phyloP scores from a whole-genome alignment of 768 basidiomycete species.

The Lepiota brunneoincarnata region DNA sequence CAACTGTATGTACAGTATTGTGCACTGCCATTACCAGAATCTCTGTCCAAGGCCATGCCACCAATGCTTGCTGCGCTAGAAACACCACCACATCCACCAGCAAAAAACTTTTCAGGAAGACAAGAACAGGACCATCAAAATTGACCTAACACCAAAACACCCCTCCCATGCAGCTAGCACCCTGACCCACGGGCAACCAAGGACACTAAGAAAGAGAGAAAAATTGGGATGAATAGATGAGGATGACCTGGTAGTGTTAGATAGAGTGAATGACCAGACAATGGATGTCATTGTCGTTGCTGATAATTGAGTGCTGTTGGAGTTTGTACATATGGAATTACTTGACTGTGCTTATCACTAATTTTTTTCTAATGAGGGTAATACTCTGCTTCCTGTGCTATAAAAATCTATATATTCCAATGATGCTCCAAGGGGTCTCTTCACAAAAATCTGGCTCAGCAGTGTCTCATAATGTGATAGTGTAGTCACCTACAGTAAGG shows the following conservation, averaged over 20 bases:
- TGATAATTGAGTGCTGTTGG: conserved; percentile 11
- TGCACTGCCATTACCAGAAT: conserved; percentile 63
- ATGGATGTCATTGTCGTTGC: conserved; percentile 37
- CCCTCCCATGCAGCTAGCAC: conserved; percentile 19
- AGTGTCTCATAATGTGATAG: too few species aligned
- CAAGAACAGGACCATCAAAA: conserved; percentile 48
- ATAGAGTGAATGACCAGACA: conserved; percentile 49
- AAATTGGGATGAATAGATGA: conserved; percentile 53
- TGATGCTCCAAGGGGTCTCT: too few species aligned
- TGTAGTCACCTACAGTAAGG: too few species aligned
- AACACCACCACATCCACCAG: conserved; percentile 34
- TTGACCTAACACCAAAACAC: conserved; percentile 53
- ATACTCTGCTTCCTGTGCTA: too few species aligned
- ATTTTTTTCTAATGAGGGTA: background rate
- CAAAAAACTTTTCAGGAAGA: conserved; percentile 36
- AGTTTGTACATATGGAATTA: background rate
- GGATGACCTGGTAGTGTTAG: conserved; percentile 71
- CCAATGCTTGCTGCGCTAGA: conserved; percentile 33
- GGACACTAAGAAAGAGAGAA: conserved; percentile 21
- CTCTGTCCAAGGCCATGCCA: conserved; percentile 41
- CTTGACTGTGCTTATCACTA: too few species aligned
- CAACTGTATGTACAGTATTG: too few species aligned
- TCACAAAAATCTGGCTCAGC: too few species aligned
- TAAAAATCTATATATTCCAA: too few species aligned
- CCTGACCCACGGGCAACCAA: conserved; percentile 4